These are phyloP conservation scores for Catunica adiposa DNA, from an alignment of 2,329 filamentous ascomycete genomes.

Conservation along the genomic window DNA sequence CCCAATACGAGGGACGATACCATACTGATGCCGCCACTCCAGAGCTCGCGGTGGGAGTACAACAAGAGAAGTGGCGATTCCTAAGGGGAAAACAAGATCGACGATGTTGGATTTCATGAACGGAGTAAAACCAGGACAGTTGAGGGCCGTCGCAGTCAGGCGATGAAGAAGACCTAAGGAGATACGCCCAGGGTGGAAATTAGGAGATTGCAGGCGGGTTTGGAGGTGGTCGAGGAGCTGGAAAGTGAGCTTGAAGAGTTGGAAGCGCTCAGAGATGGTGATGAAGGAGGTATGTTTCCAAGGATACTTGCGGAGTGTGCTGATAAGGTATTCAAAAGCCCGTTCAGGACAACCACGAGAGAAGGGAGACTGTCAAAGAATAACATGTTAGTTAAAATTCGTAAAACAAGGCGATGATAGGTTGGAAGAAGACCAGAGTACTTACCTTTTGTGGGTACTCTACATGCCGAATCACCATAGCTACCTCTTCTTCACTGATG, in stretches of 20 bases:
- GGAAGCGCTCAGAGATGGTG: conserved; percentile 39
- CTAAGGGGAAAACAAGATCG: conserved; percentile 23
- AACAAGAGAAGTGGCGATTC: conserved; percentile 23
- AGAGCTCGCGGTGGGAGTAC: conserved; percentile 32
- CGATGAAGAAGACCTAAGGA: conserved; percentile 37
- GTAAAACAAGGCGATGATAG: neutral
- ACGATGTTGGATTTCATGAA: conserved; percentile 45
- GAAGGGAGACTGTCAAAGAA: conserved; percentile 36
- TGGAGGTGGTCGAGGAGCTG: conserved; percentile 32
- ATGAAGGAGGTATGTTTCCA: conserved; percentile 42
- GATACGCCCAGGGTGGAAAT: conserved; percentile 27
- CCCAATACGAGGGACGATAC: conserved; percentile 32
- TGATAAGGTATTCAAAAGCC: conserved; percentile 49
- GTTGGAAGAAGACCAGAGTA: conserved; percentile 15
- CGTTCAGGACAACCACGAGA: conserved; percentile 45
- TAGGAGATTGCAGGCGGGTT: conserved; percentile 22
- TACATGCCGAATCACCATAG: conserved; percentile 46
- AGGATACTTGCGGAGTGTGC: conserved; percentile 44
- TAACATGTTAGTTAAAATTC: conserved; percentile 10
- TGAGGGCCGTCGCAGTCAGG: conserved; percentile 34
- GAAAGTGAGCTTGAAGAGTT: conserved; percentile 34
- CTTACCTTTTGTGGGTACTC: conserved; percentile 45
- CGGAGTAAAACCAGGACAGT: conserved; percentile 43
- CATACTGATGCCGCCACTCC: conserved; percentile 36
- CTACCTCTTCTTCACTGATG: conserved; percentile 44